Evolutionary conservation across 257 asterid species (phyloP).

Genomic region (Linderniella brevidens): DNA sequence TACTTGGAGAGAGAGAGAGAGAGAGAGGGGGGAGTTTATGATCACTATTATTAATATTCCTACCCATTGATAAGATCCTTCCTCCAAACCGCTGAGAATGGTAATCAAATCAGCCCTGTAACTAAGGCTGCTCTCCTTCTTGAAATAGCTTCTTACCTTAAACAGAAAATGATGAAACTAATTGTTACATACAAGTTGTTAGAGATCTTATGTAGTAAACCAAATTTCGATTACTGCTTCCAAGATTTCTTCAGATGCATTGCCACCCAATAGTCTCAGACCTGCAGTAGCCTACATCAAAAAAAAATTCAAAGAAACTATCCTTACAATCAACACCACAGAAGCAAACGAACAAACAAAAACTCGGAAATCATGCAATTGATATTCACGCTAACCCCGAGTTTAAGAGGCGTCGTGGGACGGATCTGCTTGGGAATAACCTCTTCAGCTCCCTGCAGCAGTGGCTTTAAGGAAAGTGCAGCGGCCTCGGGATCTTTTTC

Average conservation of each 20-base stretch:
- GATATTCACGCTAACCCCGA: conserved; percentile 35
- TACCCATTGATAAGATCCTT: conserved; percentile 76
- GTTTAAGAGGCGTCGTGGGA: conserved; percentile 36
- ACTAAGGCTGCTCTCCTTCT: conserved; percentile 29
- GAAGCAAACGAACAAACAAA: no score
- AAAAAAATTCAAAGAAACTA: no score
- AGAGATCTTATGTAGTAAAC: no score
- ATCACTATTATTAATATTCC: conserved; percentile 11
- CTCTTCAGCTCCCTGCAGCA: conserved; percentile 32
- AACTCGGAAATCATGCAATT: no score
- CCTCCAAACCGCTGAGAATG: conserved; percentile 46
- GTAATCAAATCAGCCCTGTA: conserved; percentile 40
- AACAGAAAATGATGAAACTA: no score
- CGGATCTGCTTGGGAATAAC: conserved; percentile 30
- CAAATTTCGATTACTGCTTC: conserved; percentile 24
- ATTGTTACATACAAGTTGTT: no score
- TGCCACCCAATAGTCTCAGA: conserved; percentile 40
- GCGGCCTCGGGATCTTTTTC: conserved; percentile 39
- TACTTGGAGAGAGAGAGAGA: neutral
- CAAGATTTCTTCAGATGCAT: conserved; percentile 45
- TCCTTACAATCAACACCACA: no score
- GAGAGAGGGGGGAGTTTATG: no score
- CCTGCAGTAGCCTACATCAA: conserved; percentile 67
- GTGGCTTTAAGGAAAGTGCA: conserved; percentile 29
- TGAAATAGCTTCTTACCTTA: conserved; percentile 20